These are phyloP conservation scores for Solanum bulbocastanum DNA, from an alignment of 257 asterid genomes.

Conservation along the genomic window DNA sequence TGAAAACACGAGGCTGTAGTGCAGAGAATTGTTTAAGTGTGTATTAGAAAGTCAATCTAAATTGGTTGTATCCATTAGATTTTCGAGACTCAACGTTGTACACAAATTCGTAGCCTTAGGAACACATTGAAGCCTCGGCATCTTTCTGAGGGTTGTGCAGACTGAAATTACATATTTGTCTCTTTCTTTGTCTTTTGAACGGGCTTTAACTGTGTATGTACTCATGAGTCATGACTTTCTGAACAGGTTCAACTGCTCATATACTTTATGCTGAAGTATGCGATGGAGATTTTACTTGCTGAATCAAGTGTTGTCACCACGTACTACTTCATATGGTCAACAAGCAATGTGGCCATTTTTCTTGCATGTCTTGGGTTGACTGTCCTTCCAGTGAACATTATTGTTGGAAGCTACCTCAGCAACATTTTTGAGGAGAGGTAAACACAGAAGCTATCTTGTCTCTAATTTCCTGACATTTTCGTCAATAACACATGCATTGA, in stretches of 20 bases:
- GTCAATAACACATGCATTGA: neutral
- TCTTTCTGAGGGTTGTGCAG: neutral
- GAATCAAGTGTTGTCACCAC: constrained; percentile 94
- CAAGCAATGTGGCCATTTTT: constrained; percentile 72
- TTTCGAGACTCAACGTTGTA: neutral
- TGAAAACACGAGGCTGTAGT: neutral
- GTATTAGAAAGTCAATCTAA: neutral
- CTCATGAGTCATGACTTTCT: neutral
- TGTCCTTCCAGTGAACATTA: constrained; percentile 71
- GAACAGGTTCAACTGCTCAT: constrained; percentile 91
- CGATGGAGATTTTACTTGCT: constrained; percentile 87
- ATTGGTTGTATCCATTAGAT: neutral
- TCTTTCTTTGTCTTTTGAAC: neutral
- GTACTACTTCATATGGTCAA: constrained; percentile 79
- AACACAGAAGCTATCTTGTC: neutral
- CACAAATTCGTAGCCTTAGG: neutral
- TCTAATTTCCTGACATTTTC: neutral
- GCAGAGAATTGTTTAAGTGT: neutral
- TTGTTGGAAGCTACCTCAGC: constrained; percentile 89
- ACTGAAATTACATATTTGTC: neutral
- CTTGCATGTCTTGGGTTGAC: constrained; percentile 90
- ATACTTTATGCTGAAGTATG: constrained; percentile 96
- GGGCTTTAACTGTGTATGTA: neutral
- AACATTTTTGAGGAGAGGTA: constrained; percentile 96
- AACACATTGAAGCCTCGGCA: neutral